Evolutionary conservation across 2,329 filamentous ascomycete genomes (phyloP).

Genomic region (Rutstroemia sp.): DNA sequence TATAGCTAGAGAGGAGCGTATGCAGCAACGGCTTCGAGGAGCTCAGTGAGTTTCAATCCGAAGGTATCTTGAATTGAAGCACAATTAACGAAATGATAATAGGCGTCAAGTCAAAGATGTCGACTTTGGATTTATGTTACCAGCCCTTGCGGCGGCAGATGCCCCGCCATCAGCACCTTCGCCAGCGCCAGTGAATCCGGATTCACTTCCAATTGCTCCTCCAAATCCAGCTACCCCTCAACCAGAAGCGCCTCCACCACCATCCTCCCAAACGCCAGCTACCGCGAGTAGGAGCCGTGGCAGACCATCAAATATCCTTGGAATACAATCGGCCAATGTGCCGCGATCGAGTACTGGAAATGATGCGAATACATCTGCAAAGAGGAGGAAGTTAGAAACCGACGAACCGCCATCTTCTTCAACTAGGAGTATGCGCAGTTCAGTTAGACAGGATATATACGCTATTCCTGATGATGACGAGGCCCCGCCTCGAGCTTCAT

Average conservation of each 20-base stretch:
- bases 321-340: neutral
- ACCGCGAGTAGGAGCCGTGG: constrained; percentile 6
- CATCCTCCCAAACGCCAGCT: constrained; percentile 16
- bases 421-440: constrained; percentile 18
- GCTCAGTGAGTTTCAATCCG: constrained; percentile 43
- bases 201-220: neutral
- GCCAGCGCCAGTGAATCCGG: constrained; percentile 4
- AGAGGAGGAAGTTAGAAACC: constrained; percentile 26
- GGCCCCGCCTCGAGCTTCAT: neutral
- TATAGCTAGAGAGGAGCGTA: constrained; percentile 50
- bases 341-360: constrained; percentile 14
- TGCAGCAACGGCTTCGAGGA: constrained; percentile 58
- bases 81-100: constrained; percentile 33
- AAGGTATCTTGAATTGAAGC: constrained; percentile 2
- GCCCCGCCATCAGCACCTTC: constrained; percentile 7
- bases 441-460: constrained; percentile 21
- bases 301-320: neutral
- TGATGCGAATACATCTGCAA: constrained; percentile 30
- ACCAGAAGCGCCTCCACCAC: constrained; percentile 13
- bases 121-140: constrained; percentile 49
- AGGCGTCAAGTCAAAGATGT: constrained; percentile 50
- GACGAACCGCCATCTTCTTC: constrained; percentile 19
- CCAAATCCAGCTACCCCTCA: constrained; percentile 11
- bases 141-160: constrained; percentile 25
- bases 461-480: constrained; percentile 16